Evolutionary conservation across 1,139 yeast genomes (phyloP).

Genomic region (Geotrichum aggregatum): DNA sequence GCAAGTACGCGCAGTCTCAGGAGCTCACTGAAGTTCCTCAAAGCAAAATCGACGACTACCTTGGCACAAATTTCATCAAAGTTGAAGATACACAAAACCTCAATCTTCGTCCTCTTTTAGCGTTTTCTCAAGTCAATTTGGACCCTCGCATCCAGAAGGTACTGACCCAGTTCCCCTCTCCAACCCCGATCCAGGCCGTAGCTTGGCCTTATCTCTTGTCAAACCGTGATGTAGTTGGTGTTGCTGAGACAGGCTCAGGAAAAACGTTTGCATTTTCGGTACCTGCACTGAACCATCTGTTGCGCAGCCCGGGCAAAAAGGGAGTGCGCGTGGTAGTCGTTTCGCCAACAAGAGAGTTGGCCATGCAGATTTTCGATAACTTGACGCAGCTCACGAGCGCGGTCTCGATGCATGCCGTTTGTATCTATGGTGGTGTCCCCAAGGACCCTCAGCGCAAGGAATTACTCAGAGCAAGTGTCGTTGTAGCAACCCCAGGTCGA

Average conservation of each 20-base stretch:
- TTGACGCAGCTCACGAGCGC: slow-evolving; percentile 61
- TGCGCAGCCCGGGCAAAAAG: slow-evolving; percentile 30
- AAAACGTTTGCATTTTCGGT: slow-evolving; percentile 97
- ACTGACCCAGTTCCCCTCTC: slow-evolving; percentile 71
- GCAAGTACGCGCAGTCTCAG: slow-evolving; percentile 14
- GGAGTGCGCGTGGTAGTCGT: slow-evolving; percentile 76
- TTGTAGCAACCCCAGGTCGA: slow-evolving; percentile 97
- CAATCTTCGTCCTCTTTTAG: slow-evolving; percentile 62
- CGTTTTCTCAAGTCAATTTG: slow-evolving; percentile 60
- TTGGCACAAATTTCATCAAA: slow-evolving; percentile 68
- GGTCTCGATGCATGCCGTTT: slow-evolving; percentile 65
- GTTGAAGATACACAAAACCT: slow-evolving; percentile 61
- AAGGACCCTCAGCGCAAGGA: slow-evolving; percentile 82
- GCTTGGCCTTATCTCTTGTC: slow-evolving; percentile 90
- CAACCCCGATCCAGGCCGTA: slow-evolving; percentile 95
- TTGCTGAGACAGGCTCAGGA: slow-evolving; percentile 98
- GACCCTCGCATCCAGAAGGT: slow-evolving; percentile 53
- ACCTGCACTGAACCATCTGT: slow-evolving; percentile 80
- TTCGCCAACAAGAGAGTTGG: slow-evolving; percentile 96
- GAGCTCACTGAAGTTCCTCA: slow-evolving; percentile 38
- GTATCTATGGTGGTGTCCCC: slow-evolving; percentile 96
- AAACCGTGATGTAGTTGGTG: slow-evolving; percentile 88
- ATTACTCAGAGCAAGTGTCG: slow-evolving; percentile 62
- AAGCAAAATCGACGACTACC: slow-evolving; percentile 57
- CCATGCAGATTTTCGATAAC: slow-evolving; percentile 88